A percentile compares a stretch with the other conserved stretches of the same genome.
phyloP scores from a whole-genome alignment of 805 yeast genomes.

The Candida maris region DNA sequence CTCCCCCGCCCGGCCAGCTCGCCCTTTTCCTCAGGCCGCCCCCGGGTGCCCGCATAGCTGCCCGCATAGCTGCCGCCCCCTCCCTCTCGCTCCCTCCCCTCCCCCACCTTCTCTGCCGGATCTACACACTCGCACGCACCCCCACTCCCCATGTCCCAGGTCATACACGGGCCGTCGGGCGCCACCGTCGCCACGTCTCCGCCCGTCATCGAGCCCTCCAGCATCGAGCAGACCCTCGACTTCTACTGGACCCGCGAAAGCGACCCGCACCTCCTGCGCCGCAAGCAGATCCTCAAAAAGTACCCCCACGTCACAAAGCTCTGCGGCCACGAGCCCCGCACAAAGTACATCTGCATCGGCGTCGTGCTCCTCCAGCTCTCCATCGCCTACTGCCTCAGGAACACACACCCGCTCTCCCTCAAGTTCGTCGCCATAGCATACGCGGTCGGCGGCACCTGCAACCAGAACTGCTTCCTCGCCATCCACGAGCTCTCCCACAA shows the following conservation, averaged over 20 bases:
- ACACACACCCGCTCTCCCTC: slow-evolving; percentile 49
- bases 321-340: slow-evolving; percentile 81
- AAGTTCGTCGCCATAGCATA: slow-evolving; percentile 65
- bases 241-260: slow-evolving; percentile 80
- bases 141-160: slow-evolving; percentile 14
- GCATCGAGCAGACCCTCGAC: slow-evolving; percentile 35
- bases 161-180: slow-evolving; percentile 17
- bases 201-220: slow-evolving; percentile 22
- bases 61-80: no score
- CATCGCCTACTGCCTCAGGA: slow-evolving; percentile 57
- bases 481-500: slow-evolving; percentile 89
- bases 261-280: slow-evolving; percentile 76
- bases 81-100: no score
- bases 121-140: no score
- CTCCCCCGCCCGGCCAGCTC: no score
- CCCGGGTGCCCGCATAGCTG: no score
- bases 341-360: slow-evolving; percentile 66
- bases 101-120: no score
- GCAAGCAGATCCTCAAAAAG: slow-evolving; percentile 67
- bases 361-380: slow-evolving; percentile 69
- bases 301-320: slow-evolving; percentile 79
- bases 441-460: slow-evolving; percentile 79
- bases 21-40: no score
- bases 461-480: slow-evolving; percentile 80
- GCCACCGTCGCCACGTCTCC: slow-evolving; percentile 22